Base-by-base conservation (phyloP, 2,329 filamentous ascomycete genomes). In the Aspergillus awamori region DNA sequence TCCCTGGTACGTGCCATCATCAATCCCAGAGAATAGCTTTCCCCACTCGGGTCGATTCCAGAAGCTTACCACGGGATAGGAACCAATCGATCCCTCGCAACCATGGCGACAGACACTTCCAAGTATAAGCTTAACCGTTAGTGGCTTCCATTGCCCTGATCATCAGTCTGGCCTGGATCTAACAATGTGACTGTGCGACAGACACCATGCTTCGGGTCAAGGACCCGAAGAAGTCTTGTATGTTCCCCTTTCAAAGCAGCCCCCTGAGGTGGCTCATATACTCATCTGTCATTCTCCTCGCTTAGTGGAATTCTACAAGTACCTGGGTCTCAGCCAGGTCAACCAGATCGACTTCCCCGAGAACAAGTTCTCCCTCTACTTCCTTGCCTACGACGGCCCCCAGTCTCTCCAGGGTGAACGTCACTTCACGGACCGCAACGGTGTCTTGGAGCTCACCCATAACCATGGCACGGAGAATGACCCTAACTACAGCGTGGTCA, bases 331-430 rank as follows among this genome's bases (percentile, higher is more conserved):
- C 85, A 93, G 84, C 73, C 79, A 93, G 64, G 85, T 98, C 77
- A 87, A 91, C 72, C 91, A 93, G 79, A 83, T 95, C 51, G 82
- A 89, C 64, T 91, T 92, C 73, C 90, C 93, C 13, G 93, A 97
- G 62, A 87, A 87, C 77, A 97, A 96, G 74, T 98, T 98, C 77
- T 92, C 95, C 71, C 87, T 97, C 28, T 98, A 98, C 83, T 98
- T 98, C 81, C 84, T 99, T 62, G 93, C 89, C 62, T 98, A 96
- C 80, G 89, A 97, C 74, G 86, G 87, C 33, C 86, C 92, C 8
- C 82, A 85, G 39, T 90, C 94, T 13, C 80, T 86, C n/a, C 95
- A 91, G 8, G 82, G 85, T 60, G 90, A 89, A 70, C 88, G 88
- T 65, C 86, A 89, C 72, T 93, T 89, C 81, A 86, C 85, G 5